Evolutionary conservation across 305 asterid genomes (phyloP), one percentile per base, ranked within the genome.

Genomic region (Fraxinus floribunda): DNA sequence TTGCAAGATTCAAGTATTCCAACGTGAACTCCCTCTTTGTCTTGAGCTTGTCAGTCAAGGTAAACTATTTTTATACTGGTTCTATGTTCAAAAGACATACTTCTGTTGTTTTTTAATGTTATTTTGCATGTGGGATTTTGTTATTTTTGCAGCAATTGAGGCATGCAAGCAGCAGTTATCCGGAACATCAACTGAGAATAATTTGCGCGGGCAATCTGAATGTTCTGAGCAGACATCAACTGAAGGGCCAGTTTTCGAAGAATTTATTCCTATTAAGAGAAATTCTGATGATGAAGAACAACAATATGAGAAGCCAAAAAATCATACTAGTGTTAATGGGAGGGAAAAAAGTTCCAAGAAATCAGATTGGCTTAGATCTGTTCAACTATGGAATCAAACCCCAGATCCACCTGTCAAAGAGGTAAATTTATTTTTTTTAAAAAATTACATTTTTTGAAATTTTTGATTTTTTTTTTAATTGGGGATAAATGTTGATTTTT

Each of bases 341-440:
- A 83, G 18, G 79, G 90, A 85, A 41, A 83, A 77, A 57, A 75
- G 71, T 77, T 80, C 89, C 46, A 88, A 87, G 85, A 92, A 93
- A 82, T 91, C 98, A 15, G 98, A 96, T 72, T 96, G 98, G 99
- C 99, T 94, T 82, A 90, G 93, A 90, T 94, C 99, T 90, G 98
- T 86, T 75, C 98, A 96, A 90, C 95, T 96, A 0, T 94, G 97
- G 97, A 96, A 89, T 84, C 98, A 90, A 85, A 80, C 94, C 77
- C 90, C 97, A 90, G 97, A 93, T 92, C 97, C 94, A 89, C 83
- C 89, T 1, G n/a, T 87, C 13, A 85, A 84, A 74, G 88, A 88
- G 93, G 99, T 95, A 75, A 82, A 5, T 68, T 44, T 11, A 36
- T 15, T 36, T 36, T 35, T 35, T 0, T 13, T 8, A 38, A 72